Base-by-base conservation (phyloP, 495 filamentous ascomycete species). In the Penicillium canescens region DNA sequence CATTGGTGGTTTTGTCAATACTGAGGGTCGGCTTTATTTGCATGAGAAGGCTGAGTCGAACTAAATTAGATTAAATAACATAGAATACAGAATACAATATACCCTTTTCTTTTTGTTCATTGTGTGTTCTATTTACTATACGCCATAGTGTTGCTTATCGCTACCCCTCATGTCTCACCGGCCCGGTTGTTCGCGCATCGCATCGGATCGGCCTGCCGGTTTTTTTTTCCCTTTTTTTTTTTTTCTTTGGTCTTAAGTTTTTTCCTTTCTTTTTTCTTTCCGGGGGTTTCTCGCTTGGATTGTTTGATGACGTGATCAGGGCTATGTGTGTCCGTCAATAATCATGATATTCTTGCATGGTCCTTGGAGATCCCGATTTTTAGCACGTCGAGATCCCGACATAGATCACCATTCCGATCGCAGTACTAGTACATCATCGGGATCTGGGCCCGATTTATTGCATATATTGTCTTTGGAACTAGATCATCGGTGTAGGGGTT, bases 1-100 rank as follows among this genome's bases (percentile, higher is more conserved):
- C 7, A 75, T 96, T 24, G 92, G 92, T 0, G 91, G 91, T 1
- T 90, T 95, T 42, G 82, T 93, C 6, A 96, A 96, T 72, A 75
- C 76, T 34, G 82, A 84, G 59, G 80, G 68, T 0, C 52, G 68
- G 9, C 56, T 67, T n/a, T 68, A 62, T 48, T 47, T 71, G 42
- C 68, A 71, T 40, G 59, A 66, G 3, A 60, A 68, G 54, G 42
- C 69, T 24, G 62, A 66, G 51, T 61, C 38, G 21, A 31, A 20
- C 37, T 46, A n/a, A 41, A 13, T 44, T 16, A 46, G 42, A 21
- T 38, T 39, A 23, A 47, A 37, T 46, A 23, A 47, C 6, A 12
- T 2, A 44, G 18, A 18, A 18, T 43, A 49, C 39, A 37, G 31
- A 42, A 62, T 57, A 61, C 57, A 67, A 62, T 67, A 67, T 67